phyloP scores from a whole-genome alignment of 345 rosid genomes.

The Euclidium syriacum region DNA sequence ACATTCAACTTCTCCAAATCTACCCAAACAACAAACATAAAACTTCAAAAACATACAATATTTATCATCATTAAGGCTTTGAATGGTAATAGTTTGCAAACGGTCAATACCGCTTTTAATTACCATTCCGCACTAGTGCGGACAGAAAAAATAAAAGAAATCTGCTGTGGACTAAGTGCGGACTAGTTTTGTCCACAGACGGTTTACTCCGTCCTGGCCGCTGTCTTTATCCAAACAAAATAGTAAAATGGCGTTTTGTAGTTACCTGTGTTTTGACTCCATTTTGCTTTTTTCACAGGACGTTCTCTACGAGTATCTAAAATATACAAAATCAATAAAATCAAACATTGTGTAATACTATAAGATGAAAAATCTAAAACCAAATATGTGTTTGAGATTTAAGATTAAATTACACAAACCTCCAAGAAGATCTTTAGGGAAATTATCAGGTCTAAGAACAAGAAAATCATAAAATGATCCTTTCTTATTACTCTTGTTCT shows the following conservation, averaged over 20 bases:
- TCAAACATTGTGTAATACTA: background rate
- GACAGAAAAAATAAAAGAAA: too few relatives aligned
- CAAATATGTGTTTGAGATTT: background rate
- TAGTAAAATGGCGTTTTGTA: too few relatives aligned
- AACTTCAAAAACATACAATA: too few relatives aligned
- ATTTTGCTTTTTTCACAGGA: conserved; percentile 18
- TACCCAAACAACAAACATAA: too few relatives aligned
- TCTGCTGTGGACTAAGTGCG: too few relatives aligned
- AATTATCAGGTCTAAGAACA: conserved; percentile 32
- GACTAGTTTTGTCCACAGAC: too few relatives aligned
- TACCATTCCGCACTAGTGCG: too few relatives aligned
- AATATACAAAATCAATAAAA: background rate
- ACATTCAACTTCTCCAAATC: conserved; percentile 20
- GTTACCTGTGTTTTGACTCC: conserved; percentile 29
- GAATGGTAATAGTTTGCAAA: too few relatives aligned
- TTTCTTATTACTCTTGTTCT: conserved; percentile 10
- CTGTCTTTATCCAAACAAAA: too few relatives aligned
- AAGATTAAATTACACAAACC: conserved; percentile 16
- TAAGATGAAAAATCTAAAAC: background rate
- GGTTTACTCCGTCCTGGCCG: too few relatives aligned
- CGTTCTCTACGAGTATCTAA: conserved; percentile 27
- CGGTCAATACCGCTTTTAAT: too few relatives aligned
- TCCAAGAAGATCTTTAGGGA: conserved; percentile 34
- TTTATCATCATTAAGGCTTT: too few relatives aligned
- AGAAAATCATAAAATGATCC: conserved; percentile 23